A percentile compares a stretch with the other conserved stretches of the same genome.
Conservation (phyloP, 140 eudicot genomes). For the Stevia rebaudiana region DNA sequence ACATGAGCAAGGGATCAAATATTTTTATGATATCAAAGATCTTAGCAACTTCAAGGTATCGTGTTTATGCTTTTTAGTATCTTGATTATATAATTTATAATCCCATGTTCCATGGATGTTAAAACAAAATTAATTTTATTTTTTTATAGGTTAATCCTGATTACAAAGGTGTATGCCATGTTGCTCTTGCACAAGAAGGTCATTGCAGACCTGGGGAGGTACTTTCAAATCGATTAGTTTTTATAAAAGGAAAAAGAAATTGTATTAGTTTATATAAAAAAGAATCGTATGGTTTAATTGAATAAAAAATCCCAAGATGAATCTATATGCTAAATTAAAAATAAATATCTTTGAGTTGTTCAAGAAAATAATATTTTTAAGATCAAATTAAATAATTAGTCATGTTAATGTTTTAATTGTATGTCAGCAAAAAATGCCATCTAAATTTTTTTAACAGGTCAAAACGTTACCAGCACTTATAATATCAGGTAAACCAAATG, state of each 20-base stretch:
- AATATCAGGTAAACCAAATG: neutral
- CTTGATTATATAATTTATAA: neutral
- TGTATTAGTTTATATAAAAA: too few species aligned
- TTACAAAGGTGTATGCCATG: slow-evolving; percentile 96
- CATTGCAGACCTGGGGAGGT: slow-evolving; percentile 99
- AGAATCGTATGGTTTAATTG: neutral
- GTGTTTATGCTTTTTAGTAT: neutral
- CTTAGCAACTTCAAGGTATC: slow-evolving; percentile 74
- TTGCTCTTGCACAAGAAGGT: slow-evolving; percentile 99
- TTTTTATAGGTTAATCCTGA: slow-evolving; percentile 80
- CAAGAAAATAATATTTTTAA: neutral
- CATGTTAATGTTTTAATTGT: too few species aligned
- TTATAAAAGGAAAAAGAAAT: too few species aligned
- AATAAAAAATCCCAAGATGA: neutral
- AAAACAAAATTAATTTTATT: neutral
- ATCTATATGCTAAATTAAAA: neutral
- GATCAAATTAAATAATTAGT: neutral
- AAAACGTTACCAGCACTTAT: neutral
- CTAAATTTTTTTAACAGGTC: neutral
- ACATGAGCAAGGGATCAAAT: slow-evolving; percentile 65
- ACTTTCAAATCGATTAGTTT: neutral
- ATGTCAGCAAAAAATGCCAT: neutral
- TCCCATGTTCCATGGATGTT: slow-evolving; percentile 5
- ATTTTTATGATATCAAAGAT: slow-evolving; percentile 88
- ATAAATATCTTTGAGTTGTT: neutral